Base-by-base conservation (phyloP, 768 basidiomycete species). In the Phylloporus sp. region DNA sequence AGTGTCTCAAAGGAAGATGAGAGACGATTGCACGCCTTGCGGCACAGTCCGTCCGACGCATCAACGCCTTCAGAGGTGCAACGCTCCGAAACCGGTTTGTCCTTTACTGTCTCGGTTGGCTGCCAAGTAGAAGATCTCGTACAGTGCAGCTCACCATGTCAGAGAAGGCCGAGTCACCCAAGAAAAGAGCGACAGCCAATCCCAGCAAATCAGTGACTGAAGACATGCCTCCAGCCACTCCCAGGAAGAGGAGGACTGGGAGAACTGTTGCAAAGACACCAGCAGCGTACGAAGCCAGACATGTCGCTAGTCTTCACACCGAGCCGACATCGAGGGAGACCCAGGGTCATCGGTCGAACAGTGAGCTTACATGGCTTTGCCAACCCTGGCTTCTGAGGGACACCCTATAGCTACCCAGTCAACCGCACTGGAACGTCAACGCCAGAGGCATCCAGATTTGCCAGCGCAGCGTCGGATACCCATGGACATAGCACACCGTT, bases 241-340 rank as follows among this genome's bases (percentile, higher is more conserved):
- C 56, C 27, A 70, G 53, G 56, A 68, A 68, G 56, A 67, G 67
- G 55, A 68, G 67, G 53, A 42, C 62, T 26, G 45, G 63, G 35
- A 55, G 44, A 38, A 45, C 49, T 32, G 47, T 43, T 31, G 53
- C 51, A 49, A 55, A 57, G 20, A 56, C 42, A n/a, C 46, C 42
- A 16, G 45, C 55, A 44, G 23, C 40, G 47, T 55, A 63, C 48
- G 50, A 57, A 23, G 49, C 27, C 32, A 50, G 49, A 35, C 56
- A 47, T 48, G 45, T 45, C 49, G 32, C 41, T 27, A 15, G 39
- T 40, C 18, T 46, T 39, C 57, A 55, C 49, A 47, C 58, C 45
- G 55, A 58, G 35, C 49, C 53, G 45, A 55, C 41, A 23, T 46
- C 49, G 43, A 61, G 58, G 43, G 54, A 56, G 15, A 35, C 18